Evolutionary conservation across 768 basidiomycete genomes (phyloP), one percentile per base, ranked within the genome.

Genomic region (Psilocybe sp.): DNA sequence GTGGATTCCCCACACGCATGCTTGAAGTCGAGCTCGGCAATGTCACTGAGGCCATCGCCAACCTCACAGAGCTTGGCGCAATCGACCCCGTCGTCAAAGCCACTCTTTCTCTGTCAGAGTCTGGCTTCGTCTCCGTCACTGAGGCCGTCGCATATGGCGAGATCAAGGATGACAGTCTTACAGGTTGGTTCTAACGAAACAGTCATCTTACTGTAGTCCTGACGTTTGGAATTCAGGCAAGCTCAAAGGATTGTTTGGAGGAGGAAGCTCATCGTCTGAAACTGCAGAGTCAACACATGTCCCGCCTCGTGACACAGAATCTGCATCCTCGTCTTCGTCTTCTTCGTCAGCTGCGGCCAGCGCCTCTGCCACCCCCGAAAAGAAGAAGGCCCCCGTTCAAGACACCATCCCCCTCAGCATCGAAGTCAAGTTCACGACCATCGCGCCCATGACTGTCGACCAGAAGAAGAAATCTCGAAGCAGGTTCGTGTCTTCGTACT

Each of bases 211-310:
- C 13, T 23, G 11, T 4, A n/a, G 5, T 13, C 20, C 14, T 15
- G 20, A 47, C 23, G 42, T 34, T 37, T 49, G 53, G 49, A 18
- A 53, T 31, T 57, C 42, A 83, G 92, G 89, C 50, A 93, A 89
- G 70, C 70, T 99, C 51, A 97, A 95, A 71, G 85, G 84, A 37
- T 69, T 99, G 52, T 96, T 98, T 61, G 88, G 88, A 28, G 81
- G 75, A 40, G 77, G 80, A 45, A 64, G 76, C 44, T 73, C 74
- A 3, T 73, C 77, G 5, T 52, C 64, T 39, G 64, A 70, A 3
- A 75, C 75, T 31, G 66, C 66, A 11, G 68, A 74, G 37, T 60
- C 75, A 5, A 66, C 70, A 20, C 74, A 76, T 49, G 57, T 65
- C 2, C 75, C 76, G 23, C 77, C 78, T 51, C 72, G 77, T 18